Base-by-base conservation (phyloP, 352 stramenopile genomes). In the Phytophthora melonis region DNA sequence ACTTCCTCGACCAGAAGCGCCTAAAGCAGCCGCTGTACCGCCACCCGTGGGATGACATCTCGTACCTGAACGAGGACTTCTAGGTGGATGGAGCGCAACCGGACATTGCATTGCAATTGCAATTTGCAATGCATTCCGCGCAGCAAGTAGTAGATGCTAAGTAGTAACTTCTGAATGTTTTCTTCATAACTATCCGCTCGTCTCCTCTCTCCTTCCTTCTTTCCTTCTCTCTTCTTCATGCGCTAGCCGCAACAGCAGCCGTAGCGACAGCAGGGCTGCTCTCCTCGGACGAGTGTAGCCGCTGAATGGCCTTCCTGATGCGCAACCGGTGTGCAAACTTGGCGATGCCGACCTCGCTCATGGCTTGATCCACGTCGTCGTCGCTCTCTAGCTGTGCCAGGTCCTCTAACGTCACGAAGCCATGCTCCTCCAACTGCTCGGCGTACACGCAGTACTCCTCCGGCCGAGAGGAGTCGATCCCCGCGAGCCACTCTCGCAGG, bases 1-100 rank as follows among this genome's bases (percentile, higher is more conserved):
- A 99, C 84, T 98, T 97, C 81, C 81, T 99, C 50, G 97, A 99
- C 87, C 97, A 99, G 82, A 99, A 99, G 88, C 89, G 97, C 47
- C 89, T 99, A 57, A 99, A 99, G 86, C 97, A 99, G 83, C 94
- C 94, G 56, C 84, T 99, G n/a, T 99, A 99, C 85, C 89, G 97
- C 60, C 97, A 99, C 79, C 96, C 97, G 45, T 99, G 94, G 96
- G 97, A 99, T 83, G 96, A 99, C 82, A 99, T 99, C 75, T 98
- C 92, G 73, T 99, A 99, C 84, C 83, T 98, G 67, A 88, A 94
- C 75, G 88, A 94, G 56, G 85, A 92, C 60, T 68, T 92, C 67
- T 94, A 91, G 39, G 68, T 65, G 55, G 60, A 66, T 19, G 47
- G 23, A 70, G 62, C 57, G 27, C 63, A 27, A 62, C 61, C 62